Evolutionary conservation across 225 moss, liverwort and hornwort species (phyloP).

Genomic region (Polytrichum formosum): DNA sequence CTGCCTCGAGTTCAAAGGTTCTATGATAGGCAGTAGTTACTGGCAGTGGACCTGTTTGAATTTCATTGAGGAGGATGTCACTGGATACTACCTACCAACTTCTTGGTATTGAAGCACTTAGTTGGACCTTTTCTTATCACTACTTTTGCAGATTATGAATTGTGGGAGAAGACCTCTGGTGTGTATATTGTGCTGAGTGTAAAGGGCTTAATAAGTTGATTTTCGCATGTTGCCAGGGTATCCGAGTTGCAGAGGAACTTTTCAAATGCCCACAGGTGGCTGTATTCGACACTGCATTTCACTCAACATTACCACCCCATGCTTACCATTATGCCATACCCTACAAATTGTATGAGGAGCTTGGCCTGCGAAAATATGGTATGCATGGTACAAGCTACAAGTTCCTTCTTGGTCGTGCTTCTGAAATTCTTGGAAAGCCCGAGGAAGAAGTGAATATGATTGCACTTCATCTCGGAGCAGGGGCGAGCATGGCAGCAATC

Average conservation of each 20-base stretch:
- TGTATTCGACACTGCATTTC: conserved; percentile 95
- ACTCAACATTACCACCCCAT: conserved; percentile 72
- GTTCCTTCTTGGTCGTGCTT: conserved; percentile 62
- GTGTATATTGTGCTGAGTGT: no score
- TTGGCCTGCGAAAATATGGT: conserved; percentile 81
- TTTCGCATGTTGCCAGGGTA: conserved; percentile 49
- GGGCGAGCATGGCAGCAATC: conserved; percentile 90
- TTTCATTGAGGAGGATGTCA: no score
- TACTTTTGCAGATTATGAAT: no score
- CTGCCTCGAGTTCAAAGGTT: no score
- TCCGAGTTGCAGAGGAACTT: conserved; percentile 77
- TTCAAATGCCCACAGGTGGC: conserved; percentile 96
- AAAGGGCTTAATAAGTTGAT: no score
- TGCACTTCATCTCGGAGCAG: conserved; percentile 86
- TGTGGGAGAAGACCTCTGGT: no score
- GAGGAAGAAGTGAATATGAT: conserved; percentile 62
- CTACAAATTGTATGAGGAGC: conserved; percentile 67
- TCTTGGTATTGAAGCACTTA: no score
- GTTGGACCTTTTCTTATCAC: no score
- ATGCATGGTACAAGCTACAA: conserved; percentile 91
- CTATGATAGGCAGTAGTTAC: no score
- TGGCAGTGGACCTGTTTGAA: no score
- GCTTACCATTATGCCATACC: conserved; percentile 83
- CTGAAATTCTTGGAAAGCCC: conserved; percentile 65
- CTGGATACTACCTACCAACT: no score